Evolutionary conservation across 2,329 filamentous ascomycete species (phyloP).

Genomic region (Ophiostoma sp.): DNA sequence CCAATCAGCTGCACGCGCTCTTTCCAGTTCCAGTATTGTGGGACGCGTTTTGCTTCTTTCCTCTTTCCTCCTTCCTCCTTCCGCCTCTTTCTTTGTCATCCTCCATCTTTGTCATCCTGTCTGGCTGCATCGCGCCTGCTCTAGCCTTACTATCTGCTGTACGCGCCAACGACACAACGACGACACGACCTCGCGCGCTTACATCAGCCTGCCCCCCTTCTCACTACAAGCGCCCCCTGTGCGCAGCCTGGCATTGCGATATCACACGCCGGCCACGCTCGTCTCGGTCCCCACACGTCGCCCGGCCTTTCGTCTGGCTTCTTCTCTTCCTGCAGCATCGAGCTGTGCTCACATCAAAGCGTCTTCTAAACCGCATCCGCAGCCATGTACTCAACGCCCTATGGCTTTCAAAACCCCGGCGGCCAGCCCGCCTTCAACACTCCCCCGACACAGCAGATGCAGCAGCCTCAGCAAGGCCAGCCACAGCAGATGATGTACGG

Average conservation of each 20-base stretch:
- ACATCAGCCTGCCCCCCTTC: background rate
- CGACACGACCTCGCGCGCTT: background rate
- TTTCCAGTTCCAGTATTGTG: constrained; percentile 9
- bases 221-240: background rate
- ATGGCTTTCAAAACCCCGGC: constrained; percentile 51
- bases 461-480: constrained; percentile 28
- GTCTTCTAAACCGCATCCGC: background rate
- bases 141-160: background rate
- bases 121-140: background rate
- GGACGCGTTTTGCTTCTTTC: constrained; percentile 19
- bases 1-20: background rate
- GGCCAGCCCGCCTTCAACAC: constrained; percentile 48
- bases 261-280: background rate
- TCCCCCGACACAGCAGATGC: constrained; percentile 43
- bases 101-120: background rate
- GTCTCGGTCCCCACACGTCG: constrained; percentile 3
- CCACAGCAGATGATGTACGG: constrained; percentile 55
- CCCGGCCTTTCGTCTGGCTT: background rate
- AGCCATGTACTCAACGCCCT: constrained; percentile 52
- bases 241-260: background rate
- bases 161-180: background rate
- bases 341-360: background rate
- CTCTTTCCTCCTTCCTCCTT: background rate
- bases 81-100: background rate
- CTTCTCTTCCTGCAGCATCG: background rate